phyloP scores from a whole-genome alignment of 352 stramenopile species.

The Phytophthora nicotianae region DNA sequence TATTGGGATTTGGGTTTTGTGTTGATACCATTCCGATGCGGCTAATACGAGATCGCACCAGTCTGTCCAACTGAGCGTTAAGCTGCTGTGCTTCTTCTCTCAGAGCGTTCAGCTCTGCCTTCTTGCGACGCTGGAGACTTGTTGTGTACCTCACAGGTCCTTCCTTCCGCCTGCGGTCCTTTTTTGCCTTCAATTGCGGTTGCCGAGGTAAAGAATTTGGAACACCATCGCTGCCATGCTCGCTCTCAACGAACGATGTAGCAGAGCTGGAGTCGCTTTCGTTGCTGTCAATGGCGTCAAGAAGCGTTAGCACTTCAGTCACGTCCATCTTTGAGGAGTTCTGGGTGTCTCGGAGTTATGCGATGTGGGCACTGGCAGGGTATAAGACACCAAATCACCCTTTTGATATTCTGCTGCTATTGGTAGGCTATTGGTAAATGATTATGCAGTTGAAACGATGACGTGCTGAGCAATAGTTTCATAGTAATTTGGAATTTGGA shows the following conservation, averaged over 20 bases:
- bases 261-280: slow-evolving; percentile 22
- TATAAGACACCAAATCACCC: neutral
- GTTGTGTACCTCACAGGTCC: slow-evolving; percentile 30
- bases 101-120: slow-evolving; percentile 21
- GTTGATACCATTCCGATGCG: slow-evolving; percentile 1
- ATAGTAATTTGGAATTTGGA: no score
- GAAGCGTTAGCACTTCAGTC: slow-evolving; percentile 16
- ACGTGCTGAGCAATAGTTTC: neutral
- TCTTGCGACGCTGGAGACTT: slow-evolving; percentile 30
- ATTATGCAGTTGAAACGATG: slow-evolving; percentile 9
- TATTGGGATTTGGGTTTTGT: neutral
- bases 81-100: slow-evolving; percentile 15
- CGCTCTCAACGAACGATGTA: slow-evolving; percentile 4
- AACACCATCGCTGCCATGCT: neutral
- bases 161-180: slow-evolving; percentile 24
- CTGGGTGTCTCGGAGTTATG: neutral
- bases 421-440: neutral
- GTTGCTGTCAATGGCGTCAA: slow-evolving; percentile 19
- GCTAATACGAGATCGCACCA: slow-evolving; percentile 13
- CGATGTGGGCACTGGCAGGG: neutral
- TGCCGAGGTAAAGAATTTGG: neutral
- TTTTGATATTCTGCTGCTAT: neutral
- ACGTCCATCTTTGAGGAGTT: slow-evolving; percentile 7
- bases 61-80: slow-evolving; percentile 14
- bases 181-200: slow-evolving; percentile 15